Evolutionary conservation across 23 red algal genomes (phyloP).

Genomic region (Gracilaria gracilis): DNA sequence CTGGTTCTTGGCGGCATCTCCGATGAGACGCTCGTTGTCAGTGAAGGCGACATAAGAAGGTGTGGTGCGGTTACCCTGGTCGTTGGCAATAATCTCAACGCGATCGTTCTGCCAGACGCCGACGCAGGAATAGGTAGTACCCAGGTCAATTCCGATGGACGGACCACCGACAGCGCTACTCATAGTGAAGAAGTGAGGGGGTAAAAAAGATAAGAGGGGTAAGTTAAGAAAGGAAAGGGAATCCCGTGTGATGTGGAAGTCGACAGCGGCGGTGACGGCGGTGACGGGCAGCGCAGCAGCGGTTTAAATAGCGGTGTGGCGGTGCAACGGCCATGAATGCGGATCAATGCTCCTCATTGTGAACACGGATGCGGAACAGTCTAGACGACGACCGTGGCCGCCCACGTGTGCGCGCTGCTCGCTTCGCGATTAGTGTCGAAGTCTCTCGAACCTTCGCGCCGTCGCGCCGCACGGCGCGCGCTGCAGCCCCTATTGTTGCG

Average conservation of each 20-base stretch:
- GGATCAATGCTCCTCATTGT: background rate
- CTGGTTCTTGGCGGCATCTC: slow-evolving; percentile 99
- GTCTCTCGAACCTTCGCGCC: slow-evolving; percentile 55
- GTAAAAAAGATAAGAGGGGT: background rate
- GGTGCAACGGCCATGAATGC: background rate
- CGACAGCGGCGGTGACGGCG: background rate
- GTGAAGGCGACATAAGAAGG: slow-evolving; percentile 99
- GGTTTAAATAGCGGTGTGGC: slow-evolving; percentile 22
- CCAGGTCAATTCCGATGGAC: slow-evolving; percentile 94
- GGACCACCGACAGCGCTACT: slow-evolving; percentile 30
- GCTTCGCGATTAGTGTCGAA: slow-evolving; percentile 17
- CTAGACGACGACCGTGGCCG: slow-evolving; percentile 18
- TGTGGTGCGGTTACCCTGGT: slow-evolving; percentile 99
- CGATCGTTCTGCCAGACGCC: slow-evolving; percentile 92
- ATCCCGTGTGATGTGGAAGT: background rate
- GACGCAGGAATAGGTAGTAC: slow-evolving; percentile 97
- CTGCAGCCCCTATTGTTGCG: background rate
- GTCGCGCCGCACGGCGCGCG: too few relatives aligned
- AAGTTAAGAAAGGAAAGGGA: background rate
- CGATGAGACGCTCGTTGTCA: slow-evolving; percentile 97
- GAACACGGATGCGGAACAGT: slow-evolving; percentile 31
- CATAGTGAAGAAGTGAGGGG: slow-evolving; percentile 19
- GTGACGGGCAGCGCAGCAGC: background rate
- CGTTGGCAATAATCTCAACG: slow-evolving; percentile 98
- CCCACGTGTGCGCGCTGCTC: background rate